phyloP scores from a whole-genome alignment of 2,329 filamentous ascomycete species.

The Penicillium capsulatum region DNA sequence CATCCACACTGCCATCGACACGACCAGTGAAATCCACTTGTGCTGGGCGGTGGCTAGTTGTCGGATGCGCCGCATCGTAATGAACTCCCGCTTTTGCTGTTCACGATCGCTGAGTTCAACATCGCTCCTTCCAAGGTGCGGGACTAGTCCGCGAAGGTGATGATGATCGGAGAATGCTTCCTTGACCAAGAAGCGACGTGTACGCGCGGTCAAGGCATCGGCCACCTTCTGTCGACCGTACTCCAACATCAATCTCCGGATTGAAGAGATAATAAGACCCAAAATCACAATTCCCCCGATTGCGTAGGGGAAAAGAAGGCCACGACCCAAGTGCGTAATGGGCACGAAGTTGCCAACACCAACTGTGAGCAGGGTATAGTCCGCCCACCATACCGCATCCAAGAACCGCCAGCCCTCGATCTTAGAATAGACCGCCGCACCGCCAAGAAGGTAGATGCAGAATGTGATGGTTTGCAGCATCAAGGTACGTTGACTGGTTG shows the following conservation, averaged over 20 bases:
- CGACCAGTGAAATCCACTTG: slow-evolving; percentile 40
- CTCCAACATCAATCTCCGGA: slow-evolving; percentile 37
- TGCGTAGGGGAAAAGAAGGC: slow-evolving; percentile 34
- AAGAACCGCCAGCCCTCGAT: slow-evolving; percentile 36
- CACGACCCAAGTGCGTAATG: slow-evolving; percentile 31
- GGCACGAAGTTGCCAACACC: slow-evolving; percentile 34
- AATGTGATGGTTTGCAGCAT: slow-evolving; percentile 45
- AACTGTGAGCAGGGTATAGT: slow-evolving; percentile 36
- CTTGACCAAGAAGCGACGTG: slow-evolving; percentile 29
- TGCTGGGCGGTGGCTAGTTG: slow-evolving; percentile 39
- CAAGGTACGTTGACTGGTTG: slow-evolving; percentile 52
- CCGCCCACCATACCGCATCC: slow-evolving; percentile 35
- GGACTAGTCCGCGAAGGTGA: slow-evolving; percentile 14
- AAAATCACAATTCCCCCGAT: slow-evolving; percentile 36
- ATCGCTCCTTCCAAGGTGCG: slow-evolving; percentile 11
- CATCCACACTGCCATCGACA: slow-evolving; percentile 39
- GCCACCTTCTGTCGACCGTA: slow-evolving; percentile 37
- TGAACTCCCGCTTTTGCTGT: slow-evolving; percentile 36
- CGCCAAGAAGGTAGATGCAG: slow-evolving; percentile 39
- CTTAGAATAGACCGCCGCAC: slow-evolving; percentile 36
- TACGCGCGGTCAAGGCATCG: slow-evolving; percentile 33
- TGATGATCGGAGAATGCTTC: slow-evolving; percentile 17
- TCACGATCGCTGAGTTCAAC: slow-evolving; percentile 18
- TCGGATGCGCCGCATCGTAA: slow-evolving; percentile 47
- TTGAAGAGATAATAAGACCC: slow-evolving; percentile 34